These are phyloP conservation scores for Trametes maxima DNA, from an alignment of 768 basidiomycete genomes.

Conservation along the genomic window DNA sequence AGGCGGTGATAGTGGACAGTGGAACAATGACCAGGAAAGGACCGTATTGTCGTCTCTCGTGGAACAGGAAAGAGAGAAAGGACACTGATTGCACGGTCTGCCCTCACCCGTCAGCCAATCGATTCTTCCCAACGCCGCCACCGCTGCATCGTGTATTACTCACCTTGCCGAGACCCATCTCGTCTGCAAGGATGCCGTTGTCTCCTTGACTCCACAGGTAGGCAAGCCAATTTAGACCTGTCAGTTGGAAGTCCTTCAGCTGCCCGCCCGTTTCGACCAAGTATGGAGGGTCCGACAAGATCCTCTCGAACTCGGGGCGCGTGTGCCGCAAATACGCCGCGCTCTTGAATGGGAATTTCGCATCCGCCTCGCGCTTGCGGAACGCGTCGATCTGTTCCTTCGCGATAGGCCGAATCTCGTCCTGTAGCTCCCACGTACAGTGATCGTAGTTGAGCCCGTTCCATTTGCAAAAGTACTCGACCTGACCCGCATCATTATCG, in stretches of 20 bases:
- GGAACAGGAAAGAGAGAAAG: conserved; percentile 93
- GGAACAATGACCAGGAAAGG: conserved; percentile 98
- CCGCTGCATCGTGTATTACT: neutral
- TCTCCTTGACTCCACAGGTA: conserved; percentile 94
- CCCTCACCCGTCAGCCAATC: conserved; percentile 8
- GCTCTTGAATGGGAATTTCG: conserved; percentile 87
- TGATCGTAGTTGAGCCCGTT: conserved; percentile 89
- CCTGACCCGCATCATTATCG: conserved; percentile 54
- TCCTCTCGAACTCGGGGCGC: conserved; percentile 81
- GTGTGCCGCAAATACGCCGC: conserved; percentile 60
- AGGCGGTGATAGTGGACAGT: conserved; percentile 95
- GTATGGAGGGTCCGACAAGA: conserved; percentile 87
- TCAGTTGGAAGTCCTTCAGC: conserved; percentile 97
- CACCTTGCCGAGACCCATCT: conserved; percentile 99
- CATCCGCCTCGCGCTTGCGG: conserved; percentile 72
- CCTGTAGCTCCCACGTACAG: conserved; percentile 91
- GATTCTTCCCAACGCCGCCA: neutral
- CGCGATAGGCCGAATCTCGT: conserved; percentile 78
- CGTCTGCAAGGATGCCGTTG: conserved; percentile 97
- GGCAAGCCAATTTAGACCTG: conserved; percentile 97
- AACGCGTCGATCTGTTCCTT: conserved; percentile 80
- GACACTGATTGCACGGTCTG: conserved; percentile 96
- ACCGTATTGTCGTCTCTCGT: conserved; percentile 89
- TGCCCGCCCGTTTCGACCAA: conserved; percentile 75
- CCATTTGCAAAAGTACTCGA: conserved; percentile 98